Percentiles rank a stretch among this genome's conserved stretches.
Evolutionary conservation across 1,284 basidiomycete genomes (phyloP).

Genomic region (Ceratobasidium sp.): DNA sequence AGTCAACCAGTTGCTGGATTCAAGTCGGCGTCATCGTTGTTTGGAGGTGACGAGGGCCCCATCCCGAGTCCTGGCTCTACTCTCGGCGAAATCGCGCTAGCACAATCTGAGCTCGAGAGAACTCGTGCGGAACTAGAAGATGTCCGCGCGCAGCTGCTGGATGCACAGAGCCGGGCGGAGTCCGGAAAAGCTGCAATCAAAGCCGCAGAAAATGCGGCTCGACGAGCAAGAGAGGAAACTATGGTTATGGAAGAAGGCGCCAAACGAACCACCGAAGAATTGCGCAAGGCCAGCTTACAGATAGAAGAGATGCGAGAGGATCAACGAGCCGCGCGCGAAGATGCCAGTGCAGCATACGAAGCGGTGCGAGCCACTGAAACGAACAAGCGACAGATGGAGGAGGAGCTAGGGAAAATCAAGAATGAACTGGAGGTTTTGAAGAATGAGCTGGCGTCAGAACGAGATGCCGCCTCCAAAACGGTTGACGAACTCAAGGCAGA

Average conservation of each 20-base stretch:
- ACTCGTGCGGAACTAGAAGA: slow-evolving; percentile 18
- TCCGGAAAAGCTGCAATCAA: slow-evolving; percentile 5
- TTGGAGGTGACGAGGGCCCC: slow-evolving; percentile 33
- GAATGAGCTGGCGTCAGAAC: slow-evolving; percentile 69
- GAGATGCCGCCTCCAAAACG: slow-evolving; percentile 62
- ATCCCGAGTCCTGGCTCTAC: slow-evolving; percentile 4
- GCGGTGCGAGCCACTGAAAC: slow-evolving; percentile 27
- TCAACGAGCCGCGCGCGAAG: slow-evolving; percentile 26
- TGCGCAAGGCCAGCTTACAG: slow-evolving; percentile 20
- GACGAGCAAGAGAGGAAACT: slow-evolving; percentile 21
- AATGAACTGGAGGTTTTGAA: slow-evolving; percentile 58
- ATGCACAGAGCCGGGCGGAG: slow-evolving; percentile 10
- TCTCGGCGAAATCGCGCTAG: slow-evolving; percentile 22
- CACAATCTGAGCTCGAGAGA: slow-evolving; percentile 25
- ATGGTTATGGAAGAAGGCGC: slow-evolving; percentile 15
- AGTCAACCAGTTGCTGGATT: slow-evolving; percentile 9
- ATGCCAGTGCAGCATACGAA: slow-evolving; percentile 21
- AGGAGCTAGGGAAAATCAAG: slow-evolving; percentile 57
- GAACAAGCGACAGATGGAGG: slow-evolving; percentile 42
- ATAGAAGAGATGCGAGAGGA: slow-evolving; percentile 34
- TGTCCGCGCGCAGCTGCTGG: slow-evolving; percentile 10
- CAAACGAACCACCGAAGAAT: slow-evolving; percentile 24
- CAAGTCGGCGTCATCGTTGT: slow-evolving; percentile 29
- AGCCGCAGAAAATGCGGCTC: slow-evolving; percentile 22
- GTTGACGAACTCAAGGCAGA: slow-evolving; percentile 56